Conservation (phyloP, 1,284 basidiomycete species). For the Mycena sp. region DNA sequence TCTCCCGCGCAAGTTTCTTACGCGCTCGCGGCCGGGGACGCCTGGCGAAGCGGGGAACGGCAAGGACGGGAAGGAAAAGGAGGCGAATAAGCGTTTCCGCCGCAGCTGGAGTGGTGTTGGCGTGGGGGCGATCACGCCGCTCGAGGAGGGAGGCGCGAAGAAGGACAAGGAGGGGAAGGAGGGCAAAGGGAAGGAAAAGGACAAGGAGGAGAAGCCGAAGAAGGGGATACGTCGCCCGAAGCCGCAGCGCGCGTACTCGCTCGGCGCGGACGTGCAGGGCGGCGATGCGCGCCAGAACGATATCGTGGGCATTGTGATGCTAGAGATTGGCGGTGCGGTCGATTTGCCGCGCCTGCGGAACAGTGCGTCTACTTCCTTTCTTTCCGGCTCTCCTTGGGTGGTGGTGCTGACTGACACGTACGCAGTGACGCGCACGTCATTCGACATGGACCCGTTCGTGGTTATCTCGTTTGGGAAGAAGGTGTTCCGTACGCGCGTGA, state of each 20-base stretch:
- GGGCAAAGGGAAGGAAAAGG: conserved; percentile 19
- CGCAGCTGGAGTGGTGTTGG: conserved; percentile 35
- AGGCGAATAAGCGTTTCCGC: conserved; percentile 33
- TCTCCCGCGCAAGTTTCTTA: conserved; percentile 23
- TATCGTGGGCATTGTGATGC: conserved; percentile 93
- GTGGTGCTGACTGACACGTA: not conserved
- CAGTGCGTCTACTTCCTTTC: conserved; percentile 60
- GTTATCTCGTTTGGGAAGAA: conserved; percentile 97
- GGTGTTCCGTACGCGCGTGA: conserved; percentile 93
- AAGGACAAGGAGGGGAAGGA: conserved; percentile 36
- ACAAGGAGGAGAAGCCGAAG: conserved; percentile 24
- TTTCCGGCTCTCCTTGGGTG: not conserved
- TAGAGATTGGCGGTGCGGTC: conserved; percentile 75
- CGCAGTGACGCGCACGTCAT: conserved; percentile 83
- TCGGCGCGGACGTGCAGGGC: conserved; percentile 63
- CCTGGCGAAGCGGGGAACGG: conserved; percentile 13
- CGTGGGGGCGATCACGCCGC: conserved; percentile 12
- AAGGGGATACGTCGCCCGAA: conserved; percentile 31
- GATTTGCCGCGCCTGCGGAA: conserved; percentile 91
- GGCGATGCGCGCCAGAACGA: conserved; percentile 54
- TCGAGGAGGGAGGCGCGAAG: conserved; percentile 9
- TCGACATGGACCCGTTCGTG: conserved; percentile 98
- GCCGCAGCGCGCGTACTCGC: conserved; percentile 61
- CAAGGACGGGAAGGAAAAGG: conserved; percentile 9
- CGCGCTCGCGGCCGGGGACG: conserved; percentile 27